phyloP scores from a whole-genome alignment of 805 yeast genomes.

The Suhomyces faveliae region DNA sequence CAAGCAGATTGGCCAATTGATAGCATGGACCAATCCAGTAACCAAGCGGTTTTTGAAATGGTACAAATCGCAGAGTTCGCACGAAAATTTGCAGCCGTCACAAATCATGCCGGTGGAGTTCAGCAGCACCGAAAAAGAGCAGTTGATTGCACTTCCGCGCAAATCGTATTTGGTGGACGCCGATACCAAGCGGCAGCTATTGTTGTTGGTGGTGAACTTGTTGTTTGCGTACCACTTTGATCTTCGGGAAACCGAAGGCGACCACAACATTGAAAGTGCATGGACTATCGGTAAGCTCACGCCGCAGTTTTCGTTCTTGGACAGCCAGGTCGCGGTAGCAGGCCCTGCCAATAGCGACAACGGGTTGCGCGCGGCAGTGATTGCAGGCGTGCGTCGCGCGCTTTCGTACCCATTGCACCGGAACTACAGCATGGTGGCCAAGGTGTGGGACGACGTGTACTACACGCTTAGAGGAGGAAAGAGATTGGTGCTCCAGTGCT shows the following conservation, averaged over 20 bases:
- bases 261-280: conserved; percentile 78
- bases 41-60: conserved; percentile 45
- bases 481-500: conserved; percentile 55
- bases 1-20: conserved; percentile 40
- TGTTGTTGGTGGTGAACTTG: conserved; percentile 62
- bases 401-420: conserved; percentile 79
- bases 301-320: conserved; percentile 77
- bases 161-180: conserved; percentile 57
- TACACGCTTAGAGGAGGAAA: conserved; percentile 66
- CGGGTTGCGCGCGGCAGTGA: conserved; percentile 51
- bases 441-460: conserved; percentile 76
- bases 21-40: conserved; percentile 54
- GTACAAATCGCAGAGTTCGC: conserved; percentile 37
- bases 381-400: conserved; percentile 70
- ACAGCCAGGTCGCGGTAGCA: conserved; percentile 48
- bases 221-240: conserved; percentile 78
- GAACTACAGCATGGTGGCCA: conserved; percentile 55
- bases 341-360: conserved; percentile 20
- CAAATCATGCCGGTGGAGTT: conserved; percentile 48
- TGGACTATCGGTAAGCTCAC: conserved; percentile 90
- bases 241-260: conserved; percentile 66
- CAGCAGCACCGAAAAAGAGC: conserved; percentile 58
- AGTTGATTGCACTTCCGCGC: conserved; percentile 67
- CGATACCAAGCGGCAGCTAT: conserved; percentile 47
- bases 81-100: conserved; percentile 12